Evolutionary conservation across 2,329 filamentous ascomycete species (phyloP), one percentile per base, ranked within the genome.

Genomic region (Fonsecaea erecta): DNA sequence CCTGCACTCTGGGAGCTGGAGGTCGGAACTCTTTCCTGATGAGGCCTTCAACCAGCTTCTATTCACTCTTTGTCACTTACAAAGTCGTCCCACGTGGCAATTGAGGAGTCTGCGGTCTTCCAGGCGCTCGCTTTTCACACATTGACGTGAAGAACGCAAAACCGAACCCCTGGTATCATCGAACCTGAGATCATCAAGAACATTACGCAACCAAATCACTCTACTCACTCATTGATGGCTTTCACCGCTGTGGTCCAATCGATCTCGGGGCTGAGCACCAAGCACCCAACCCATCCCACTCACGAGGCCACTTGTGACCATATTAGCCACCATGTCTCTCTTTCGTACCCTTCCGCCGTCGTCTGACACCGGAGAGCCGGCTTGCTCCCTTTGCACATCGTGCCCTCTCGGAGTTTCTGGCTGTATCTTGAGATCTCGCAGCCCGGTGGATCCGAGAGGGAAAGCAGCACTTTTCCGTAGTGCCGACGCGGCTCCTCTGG

Each of bases 231-330:
- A 14, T 21, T 48, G 21, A 14, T 24, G 35, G 21, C 37, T 21
- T 34, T 58, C 54, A 37, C 53, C n/a, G 28, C 16, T 32, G 18
- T 62, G 37, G 37, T 62, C 64, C 52, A 55, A 24, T 24, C 68
- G 62, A 28, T 70, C 68, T 37, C 52, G 59, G 11, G 80, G 79
- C 65, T 81, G 79, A 60, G 79, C 80, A 74, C 87, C 87, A 61
- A 89, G 74, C 63, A 89, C 84, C 87, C 87, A 89, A 8, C 87
- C 87, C 71, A 89, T 78, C 9, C 87, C 87, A 73, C 81, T 86
- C 7, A 85, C 85, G 72, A 89, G 74, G 6, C 85, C 85, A 1
- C 85, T 86, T 12, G 84, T 87, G 5, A 88, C 86, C 75, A 86
- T 86, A 76, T 82, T 88, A 64, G 86, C 86, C 54, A 89, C 85